Percentiles rank a stretch among this genome's conserved stretches.
phyloP scores from a whole-genome alignment of 768 basidiomycete species.

The Nidularia sp. region DNA sequence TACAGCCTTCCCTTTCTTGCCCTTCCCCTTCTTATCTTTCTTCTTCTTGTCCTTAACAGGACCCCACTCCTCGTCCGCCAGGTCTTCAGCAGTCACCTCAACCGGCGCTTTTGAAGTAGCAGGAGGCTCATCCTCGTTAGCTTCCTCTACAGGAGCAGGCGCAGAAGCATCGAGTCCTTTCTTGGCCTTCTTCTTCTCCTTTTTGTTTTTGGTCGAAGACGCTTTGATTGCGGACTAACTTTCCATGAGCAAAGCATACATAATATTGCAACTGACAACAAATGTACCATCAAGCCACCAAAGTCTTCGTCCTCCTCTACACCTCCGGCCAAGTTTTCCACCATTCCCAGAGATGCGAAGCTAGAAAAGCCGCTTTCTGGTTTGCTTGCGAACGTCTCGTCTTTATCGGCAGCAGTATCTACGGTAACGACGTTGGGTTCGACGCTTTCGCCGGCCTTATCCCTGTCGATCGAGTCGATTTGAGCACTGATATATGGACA shows the following conservation, averaged over 20 bases:
- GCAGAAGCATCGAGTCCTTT: constrained; percentile 12
- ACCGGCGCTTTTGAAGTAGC: constrained; percentile 34
- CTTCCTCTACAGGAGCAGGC: constrained; percentile 21
- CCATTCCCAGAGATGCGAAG: constrained; percentile 44
- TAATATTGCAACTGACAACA: constrained; percentile 2
- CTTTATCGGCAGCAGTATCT: constrained; percentile 35
- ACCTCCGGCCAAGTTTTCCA: constrained; percentile 34
- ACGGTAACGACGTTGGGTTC: constrained; percentile 32
- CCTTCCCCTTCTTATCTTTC: constrained; percentile 59
- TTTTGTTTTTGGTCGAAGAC: constrained; percentile 41
- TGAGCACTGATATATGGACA: constrained; percentile 6
- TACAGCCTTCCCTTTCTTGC: constrained; percentile 25
- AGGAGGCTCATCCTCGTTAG: constrained; percentile 20
- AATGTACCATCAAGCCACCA: constrained; percentile 69
- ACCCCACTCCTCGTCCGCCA: constrained; percentile 73
- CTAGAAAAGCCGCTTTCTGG: constrained; percentile 39
- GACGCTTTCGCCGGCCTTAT: constrained; percentile 57
- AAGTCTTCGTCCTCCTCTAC: constrained; percentile 63
- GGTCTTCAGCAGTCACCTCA: constrained; percentile 64
- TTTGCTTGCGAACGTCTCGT: constrained; percentile 24
- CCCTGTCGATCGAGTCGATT: constrained; percentile 37
- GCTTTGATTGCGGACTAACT: constrained; percentile 63
- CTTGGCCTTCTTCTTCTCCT: constrained; percentile 53
- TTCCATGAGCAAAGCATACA: constrained; percentile 2
- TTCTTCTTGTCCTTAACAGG: constrained; percentile 59